Percentiles rank a stretch among this genome's conserved stretches.
These are phyloP conservation scores for Ophiostoma ulmi DNA, from an alignment of 2,329 filamentous ascomycete species.

Conservation along the genomic window DNA sequence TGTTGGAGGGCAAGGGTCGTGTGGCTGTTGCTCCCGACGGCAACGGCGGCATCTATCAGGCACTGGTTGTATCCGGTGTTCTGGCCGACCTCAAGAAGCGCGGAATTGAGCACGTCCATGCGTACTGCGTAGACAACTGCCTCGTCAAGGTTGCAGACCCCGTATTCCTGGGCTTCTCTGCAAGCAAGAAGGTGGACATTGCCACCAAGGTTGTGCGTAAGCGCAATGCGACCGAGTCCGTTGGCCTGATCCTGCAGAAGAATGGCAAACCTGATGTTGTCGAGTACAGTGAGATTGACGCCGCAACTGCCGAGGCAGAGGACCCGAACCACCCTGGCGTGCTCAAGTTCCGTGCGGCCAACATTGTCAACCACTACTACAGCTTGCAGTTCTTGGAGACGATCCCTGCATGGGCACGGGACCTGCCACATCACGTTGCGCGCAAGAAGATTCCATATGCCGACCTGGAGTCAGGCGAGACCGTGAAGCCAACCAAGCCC, in stretches of 20 bases:
- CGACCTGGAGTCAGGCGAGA: conserved; percentile 69
- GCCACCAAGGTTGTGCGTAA: conserved; percentile 99
- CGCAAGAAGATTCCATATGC: conserved; percentile 96
- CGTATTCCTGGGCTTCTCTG: conserved; percentile 88
- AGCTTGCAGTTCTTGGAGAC: conserved; percentile 86
- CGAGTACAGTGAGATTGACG: conserved; percentile 96
- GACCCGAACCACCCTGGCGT: conserved; percentile 75
- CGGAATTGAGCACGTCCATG: conserved; percentile 89
- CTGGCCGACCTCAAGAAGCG: conserved; percentile 83
- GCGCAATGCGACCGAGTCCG: conserved; percentile 91
- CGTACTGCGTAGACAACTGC: conserved; percentile 98
- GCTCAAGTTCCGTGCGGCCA: conserved; percentile 93
- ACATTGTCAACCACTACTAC: conserved; percentile 99
- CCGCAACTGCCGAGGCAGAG: conserved; percentile 78
- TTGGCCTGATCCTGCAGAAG: conserved; percentile 89
- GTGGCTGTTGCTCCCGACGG: conserved; percentile 94
- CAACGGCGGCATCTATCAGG: conserved; percentile 95
- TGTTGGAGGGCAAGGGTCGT: conserved; percentile 84
- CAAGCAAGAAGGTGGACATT: conserved; percentile 83
- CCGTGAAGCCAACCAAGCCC: conserved; percentile 84
- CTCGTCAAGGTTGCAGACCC: conserved; percentile 98
- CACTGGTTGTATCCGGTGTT: conserved; percentile 72
- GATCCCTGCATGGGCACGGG: conserved; percentile 79
- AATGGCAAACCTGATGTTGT: conserved; percentile 96
- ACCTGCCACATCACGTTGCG: conserved; percentile 90